phyloP scores from a whole-genome alignment of 352 stramenopile genomes.

The Phytopythium montanum region DNA sequence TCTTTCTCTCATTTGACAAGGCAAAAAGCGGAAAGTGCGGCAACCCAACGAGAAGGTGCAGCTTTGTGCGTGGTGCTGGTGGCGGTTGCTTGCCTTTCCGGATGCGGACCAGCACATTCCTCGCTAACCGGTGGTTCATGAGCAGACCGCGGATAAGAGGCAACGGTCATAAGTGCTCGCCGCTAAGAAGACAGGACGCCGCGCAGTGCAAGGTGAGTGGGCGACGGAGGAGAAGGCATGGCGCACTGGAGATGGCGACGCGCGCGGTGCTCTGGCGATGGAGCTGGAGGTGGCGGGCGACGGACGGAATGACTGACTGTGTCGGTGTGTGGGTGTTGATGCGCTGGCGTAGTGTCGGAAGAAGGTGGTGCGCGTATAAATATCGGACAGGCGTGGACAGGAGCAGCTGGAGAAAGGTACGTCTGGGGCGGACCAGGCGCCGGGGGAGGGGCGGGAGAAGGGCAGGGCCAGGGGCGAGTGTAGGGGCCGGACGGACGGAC shows the following conservation, averaged over 20 bases:
- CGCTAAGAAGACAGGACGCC: not conserved
- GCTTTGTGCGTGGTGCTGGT: not conserved
- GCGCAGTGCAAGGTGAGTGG: not conserved
- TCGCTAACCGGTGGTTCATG: not conserved
- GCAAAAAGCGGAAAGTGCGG: not conserved
- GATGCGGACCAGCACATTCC: no score
- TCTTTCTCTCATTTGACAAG: not conserved
- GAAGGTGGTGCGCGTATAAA: not conserved
- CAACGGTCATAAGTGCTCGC: not conserved
- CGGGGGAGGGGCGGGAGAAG: not conserved
- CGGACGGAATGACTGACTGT: not conserved
- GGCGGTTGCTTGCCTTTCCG: no score
- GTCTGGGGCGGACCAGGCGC: not conserved
- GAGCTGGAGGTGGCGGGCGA: not conserved
- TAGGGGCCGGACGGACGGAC: not conserved
- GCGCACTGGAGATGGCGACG: no score
- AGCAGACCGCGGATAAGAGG: not conserved
- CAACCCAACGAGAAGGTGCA: no score
- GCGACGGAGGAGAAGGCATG: not conserved
- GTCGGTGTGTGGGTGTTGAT: not conserved
- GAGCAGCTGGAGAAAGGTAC: not conserved
- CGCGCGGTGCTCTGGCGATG: no score
- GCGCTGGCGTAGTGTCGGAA: not conserved
- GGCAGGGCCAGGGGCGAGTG: not conserved
- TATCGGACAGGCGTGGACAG: not conserved